Percentiles rank a stretch among this genome's conserved stretches.
Evolutionary conservation across 345 rosid species (phyloP).

Genomic region (Lepidium africanum): DNA sequence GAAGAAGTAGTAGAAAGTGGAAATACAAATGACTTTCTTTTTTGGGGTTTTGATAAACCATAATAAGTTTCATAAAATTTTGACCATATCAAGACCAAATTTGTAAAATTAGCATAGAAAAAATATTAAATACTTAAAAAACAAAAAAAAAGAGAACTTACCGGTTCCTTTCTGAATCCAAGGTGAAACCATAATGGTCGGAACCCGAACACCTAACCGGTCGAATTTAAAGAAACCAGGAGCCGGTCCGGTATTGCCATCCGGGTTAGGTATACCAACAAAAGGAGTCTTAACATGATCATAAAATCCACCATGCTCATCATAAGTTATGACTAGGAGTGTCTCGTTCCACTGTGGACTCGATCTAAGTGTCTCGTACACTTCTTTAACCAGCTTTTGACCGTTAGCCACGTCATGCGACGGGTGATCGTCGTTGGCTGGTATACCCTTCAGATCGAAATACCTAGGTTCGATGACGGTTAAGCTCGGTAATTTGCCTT

Average conservation of each 20-base stretch:
- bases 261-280: constrained; percentile 72
- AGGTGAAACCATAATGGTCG: constrained; percentile 89
- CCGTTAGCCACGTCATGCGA: constrained; percentile 89
- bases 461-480: constrained; percentile 88
- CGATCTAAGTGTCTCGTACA: constrained; percentile 72
- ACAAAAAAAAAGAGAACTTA: constrained; percentile 18
- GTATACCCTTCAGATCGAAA: constrained; percentile 57
- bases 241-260: constrained; percentile 87
- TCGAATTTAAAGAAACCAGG: constrained; percentile 91
- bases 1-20: neutral
- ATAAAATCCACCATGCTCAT: constrained; percentile 92
- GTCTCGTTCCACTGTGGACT: constrained; percentile 98
- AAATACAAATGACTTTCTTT: constrained; percentile 4
- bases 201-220: constrained; percentile 88
- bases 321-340: constrained; percentile 73
- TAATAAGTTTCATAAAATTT: too few relatives aligned
- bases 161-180: constrained; percentile 97
- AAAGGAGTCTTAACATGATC: constrained; percentile 91
- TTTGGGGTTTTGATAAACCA: neutral
- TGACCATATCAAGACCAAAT: too few relatives aligned
- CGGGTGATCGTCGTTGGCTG: constrained; percentile 94
- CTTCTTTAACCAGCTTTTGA: constrained; percentile 75
- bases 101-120: too few relatives aligned
- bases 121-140: neutral
- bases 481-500: constrained; percentile 68